phyloP scores from a whole-genome alignment of 2,329 filamentous ascomycete genomes.

The Claviceps purpurea region DNA sequence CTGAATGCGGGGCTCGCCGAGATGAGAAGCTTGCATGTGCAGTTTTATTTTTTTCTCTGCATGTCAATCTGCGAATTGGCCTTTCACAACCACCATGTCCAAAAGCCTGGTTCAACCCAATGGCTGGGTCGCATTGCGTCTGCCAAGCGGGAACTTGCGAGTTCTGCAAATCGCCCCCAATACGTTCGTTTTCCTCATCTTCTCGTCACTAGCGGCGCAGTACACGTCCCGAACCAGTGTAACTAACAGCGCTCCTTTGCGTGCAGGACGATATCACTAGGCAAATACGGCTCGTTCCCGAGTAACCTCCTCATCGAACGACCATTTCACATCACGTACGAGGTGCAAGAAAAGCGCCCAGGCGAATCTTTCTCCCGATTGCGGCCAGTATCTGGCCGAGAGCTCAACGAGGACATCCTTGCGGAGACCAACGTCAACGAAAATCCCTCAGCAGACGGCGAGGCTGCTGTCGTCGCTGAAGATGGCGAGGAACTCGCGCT shows the following conservation, averaged over 20 bases:
- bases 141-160: conserved; percentile 44
- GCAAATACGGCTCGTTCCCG: conserved; percentile 86
- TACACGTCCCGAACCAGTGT: not conserved
- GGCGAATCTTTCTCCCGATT: conserved; percentile 54
- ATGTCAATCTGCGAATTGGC: not conserved
- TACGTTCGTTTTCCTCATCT: conserved; percentile 30
- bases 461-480: conserved; percentile 22
- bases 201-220: not conserved
- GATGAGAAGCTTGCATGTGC: not conserved
- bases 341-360: conserved; percentile 60
- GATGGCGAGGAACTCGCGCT: conserved; percentile 30
- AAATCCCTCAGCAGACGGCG: conserved; percentile 28
- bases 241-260: conserved; percentile 11
- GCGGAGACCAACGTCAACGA: conserved; percentile 25
- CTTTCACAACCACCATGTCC: conserved; percentile 11
- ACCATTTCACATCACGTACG: conserved; percentile 83
- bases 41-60: not conserved
- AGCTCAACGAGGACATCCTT: conserved; percentile 72
- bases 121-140: conserved; percentile 45
- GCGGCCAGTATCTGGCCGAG: conserved; percentile 64
- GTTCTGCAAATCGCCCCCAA: conserved; percentile 46
- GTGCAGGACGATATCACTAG: conserved; percentile 66
- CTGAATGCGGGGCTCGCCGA: not conserved
- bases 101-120: conserved; percentile 33
- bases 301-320: conserved; percentile 83